These are phyloP conservation scores for Tremellales sp. DNA, from an alignment of 1,284 basidiomycete species.

Conservation along the genomic window DNA sequence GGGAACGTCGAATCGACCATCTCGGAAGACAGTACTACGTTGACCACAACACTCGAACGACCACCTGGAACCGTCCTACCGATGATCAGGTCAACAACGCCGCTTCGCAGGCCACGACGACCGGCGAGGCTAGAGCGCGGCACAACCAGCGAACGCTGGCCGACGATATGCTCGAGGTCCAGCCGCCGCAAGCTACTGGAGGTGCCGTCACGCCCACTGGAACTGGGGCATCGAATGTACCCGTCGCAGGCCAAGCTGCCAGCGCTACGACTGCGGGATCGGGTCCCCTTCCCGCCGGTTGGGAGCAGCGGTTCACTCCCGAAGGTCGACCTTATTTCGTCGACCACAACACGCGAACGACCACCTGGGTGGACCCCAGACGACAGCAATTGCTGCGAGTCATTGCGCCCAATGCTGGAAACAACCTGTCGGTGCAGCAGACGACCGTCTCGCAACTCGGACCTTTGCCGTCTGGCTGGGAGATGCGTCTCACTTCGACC, in stretches of 20 bases:
- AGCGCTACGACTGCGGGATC: constrained; percentile 68
- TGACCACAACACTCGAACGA: constrained; percentile 87
- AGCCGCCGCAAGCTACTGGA: constrained; percentile 20
- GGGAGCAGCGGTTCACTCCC: constrained; percentile 98
- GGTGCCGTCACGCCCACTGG: constrained; percentile 18
- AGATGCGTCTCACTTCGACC: constrained; percentile 91
- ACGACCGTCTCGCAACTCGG: constrained; percentile 86
- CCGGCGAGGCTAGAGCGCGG: constrained; percentile 66
- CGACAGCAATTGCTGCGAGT: constrained; percentile 79
- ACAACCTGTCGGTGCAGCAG: constrained; percentile 69
- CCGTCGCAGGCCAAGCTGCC: constrained; percentile 39
- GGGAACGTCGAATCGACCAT: constrained; percentile 89
- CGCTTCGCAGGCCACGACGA: constrained; percentile 53
- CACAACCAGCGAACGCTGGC: constrained; percentile 72
- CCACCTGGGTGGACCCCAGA: constrained; percentile 97
- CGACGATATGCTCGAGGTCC: constrained; percentile 69
- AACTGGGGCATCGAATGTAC: constrained; percentile 14
- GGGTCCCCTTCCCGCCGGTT: constrained; percentile 85
- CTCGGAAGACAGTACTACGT: constrained; percentile 88
- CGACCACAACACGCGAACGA: constrained; percentile 91
- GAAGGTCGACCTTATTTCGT: constrained; percentile 98
- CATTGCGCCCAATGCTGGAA: constrained; percentile 78
- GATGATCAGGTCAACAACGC: constrained; percentile 49
- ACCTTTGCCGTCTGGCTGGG: constrained; percentile 93
- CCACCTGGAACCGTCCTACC: constrained; percentile 80